These are phyloP conservation scores for Penicillium paneum DNA, from an alignment of 2,329 filamentous ascomycete species.

Conservation along the genomic window DNA sequence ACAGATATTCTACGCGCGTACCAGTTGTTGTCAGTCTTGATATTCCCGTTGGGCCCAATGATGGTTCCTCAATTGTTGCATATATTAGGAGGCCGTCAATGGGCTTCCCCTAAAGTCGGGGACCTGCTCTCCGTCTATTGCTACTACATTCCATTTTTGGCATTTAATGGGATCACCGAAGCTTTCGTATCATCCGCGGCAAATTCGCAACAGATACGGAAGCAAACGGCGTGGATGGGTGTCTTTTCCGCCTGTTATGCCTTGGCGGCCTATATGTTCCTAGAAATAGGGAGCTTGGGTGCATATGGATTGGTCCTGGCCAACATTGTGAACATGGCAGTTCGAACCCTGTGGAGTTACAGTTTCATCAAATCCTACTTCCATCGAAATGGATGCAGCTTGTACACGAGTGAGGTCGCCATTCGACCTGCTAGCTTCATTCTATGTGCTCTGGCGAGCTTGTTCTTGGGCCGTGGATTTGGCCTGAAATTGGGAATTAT, in stretches of 20 bases:
- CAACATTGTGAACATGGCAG: slow-evolving; percentile 84
- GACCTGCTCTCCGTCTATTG: slow-evolving; percentile 75
- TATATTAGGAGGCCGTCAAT: slow-evolving; percentile 72
- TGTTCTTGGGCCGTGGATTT: slow-evolving; percentile 35
- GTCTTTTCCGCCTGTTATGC: slow-evolving; percentile 76
- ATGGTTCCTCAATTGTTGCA: slow-evolving; percentile 70
- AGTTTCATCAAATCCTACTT: slow-evolving; percentile 70
- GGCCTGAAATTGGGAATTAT: slow-evolving; percentile 32
- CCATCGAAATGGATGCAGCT: slow-evolving; percentile 40
- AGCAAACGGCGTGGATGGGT: slow-evolving; percentile 80
- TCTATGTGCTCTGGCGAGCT: slow-evolving; percentile 46
- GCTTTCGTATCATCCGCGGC: slow-evolving; percentile 90
- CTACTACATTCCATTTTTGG: slow-evolving; percentile 89
- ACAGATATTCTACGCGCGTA: slow-evolving; percentile 66
- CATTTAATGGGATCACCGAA: slow-evolving; percentile 86
- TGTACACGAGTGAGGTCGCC: slow-evolving; percentile 45
- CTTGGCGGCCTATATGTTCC: slow-evolving; percentile 68
- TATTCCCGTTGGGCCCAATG: slow-evolving; percentile 69
- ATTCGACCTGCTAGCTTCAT: slow-evolving; percentile 47
- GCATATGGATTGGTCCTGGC: slow-evolving; percentile 79
- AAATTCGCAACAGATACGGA: slow-evolving; percentile 67
- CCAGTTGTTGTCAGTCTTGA: slow-evolving; percentile 65
- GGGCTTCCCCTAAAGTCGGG: slow-evolving; percentile 71
- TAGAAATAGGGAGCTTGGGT: slow-evolving; percentile 67
- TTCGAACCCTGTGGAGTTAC: slow-evolving; percentile 78